Conservation (phyloP, 192 early-diverging fungal species). For the Coemansia sp. region DNA sequence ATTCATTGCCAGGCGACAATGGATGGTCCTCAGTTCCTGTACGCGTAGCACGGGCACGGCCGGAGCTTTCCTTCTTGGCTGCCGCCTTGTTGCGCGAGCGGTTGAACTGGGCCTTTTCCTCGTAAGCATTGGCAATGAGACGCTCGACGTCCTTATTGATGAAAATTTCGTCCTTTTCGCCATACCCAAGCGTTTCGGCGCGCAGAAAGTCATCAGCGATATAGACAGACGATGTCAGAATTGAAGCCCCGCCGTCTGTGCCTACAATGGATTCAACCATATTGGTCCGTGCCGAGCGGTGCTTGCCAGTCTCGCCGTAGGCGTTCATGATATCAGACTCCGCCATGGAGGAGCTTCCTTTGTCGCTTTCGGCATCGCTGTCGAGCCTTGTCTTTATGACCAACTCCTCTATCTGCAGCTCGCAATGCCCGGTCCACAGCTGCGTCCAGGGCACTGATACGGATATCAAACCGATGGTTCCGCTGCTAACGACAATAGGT, state of each 20-base stretch:
- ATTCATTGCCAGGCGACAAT: background rate
- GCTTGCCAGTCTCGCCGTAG: conserved; percentile 14
- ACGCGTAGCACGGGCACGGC: background rate
- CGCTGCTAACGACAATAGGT: conserved; percentile 69
- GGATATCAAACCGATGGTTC: conserved; percentile 66
- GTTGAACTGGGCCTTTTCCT: conserved; percentile 42
- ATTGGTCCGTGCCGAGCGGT: conserved; percentile 12
- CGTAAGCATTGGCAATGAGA: conserved; percentile 46
- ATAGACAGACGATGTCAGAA: conserved; percentile 78
- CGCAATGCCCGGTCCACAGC: conserved; percentile 77
- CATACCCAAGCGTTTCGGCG: conserved; percentile 60
- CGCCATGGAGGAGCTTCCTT: conserved; percentile 2
- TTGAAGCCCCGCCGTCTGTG: conserved; percentile 61
- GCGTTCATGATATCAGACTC: conserved; percentile 6
- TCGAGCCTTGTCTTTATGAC: conserved; percentile 53
- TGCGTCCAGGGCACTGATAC: conserved; percentile 81
- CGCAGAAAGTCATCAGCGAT: conserved; percentile 88
- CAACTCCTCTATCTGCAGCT: conserved; percentile 70
- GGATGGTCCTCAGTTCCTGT: background rate
- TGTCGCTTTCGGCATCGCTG: conserved; percentile 13
- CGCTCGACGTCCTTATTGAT: conserved; percentile 56
- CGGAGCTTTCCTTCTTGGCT: background rate
- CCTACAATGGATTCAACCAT: conserved; percentile 46
- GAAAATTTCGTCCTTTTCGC: conserved; percentile 61
- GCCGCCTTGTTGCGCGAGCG: conserved; percentile 24